Base-by-base conservation (phyloP, 1,284 basidiomycete species). In the Thecaphora frezii region DNA sequence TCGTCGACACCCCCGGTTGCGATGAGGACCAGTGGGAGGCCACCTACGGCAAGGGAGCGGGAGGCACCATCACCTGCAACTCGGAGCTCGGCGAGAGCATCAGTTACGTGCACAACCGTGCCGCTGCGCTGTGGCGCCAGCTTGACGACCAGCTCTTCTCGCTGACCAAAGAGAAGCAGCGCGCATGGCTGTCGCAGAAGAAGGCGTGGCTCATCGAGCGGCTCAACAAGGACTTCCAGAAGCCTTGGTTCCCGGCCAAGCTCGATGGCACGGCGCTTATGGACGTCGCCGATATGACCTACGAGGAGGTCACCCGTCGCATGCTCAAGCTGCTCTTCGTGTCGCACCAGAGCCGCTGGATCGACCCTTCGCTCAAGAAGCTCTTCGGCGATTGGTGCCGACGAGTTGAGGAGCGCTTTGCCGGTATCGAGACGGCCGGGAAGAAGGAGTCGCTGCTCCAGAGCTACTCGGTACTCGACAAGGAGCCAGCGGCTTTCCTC, bases 61-160 rank as follows among this genome's bases (percentile, higher is more conserved):
- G 92, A 12, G 94, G 94, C 68, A 90, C 97, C 75, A 85, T 98
- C 63, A 97, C 94, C 10, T 96, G 98, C 67, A 90, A 89, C 70
- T 97, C 93, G 3, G 96, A 98, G 84, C 86, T 98, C 45, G 94
- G 94, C 48, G 96, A 98, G 81, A 93, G 93, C 24, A 98, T 98
- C 76, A 94, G 98, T 84, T 97, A 98, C 84, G 64, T 66, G 16
- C 55, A 94, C 48, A 98, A 88, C 46, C 89, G 96, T 47, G 96
- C 86, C 51, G 91, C 97, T 79, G 96, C 91, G 83, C 84, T 98
- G 45, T 98, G 94, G 94, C 91, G 91, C 80, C 93, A 98, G 83
- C 96, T 97, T 77, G 96, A 98, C 79, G 88, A 96, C 70, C 63
- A 68, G 51, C 60, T 98, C 60, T 98, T 98, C 85, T 89, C 88